These are phyloP conservation scores for Hyphopichia pseudoburtonii DNA, from an alignment of 1,139 yeast genomes.

Conservation along the genomic window DNA sequence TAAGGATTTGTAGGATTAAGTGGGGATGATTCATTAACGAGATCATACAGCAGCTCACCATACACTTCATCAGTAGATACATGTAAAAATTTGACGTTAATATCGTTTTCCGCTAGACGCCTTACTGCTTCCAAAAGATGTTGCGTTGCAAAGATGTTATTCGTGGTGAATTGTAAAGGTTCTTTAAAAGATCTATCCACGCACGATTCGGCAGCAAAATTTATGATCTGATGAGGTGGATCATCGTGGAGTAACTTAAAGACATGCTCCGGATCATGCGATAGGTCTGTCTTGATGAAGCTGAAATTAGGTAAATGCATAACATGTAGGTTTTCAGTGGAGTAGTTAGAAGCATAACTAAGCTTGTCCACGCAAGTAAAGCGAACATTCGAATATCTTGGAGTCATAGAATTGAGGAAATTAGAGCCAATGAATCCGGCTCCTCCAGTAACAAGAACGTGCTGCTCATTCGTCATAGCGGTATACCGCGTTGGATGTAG, in stretches of 20 bases:
- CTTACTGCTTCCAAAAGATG: slow-evolving; percentile 48
- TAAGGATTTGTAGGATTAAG: slow-evolving; percentile 60
- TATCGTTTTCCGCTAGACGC: slow-evolving; percentile 5
- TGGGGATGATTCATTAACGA: slow-evolving; percentile 34
- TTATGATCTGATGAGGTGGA: slow-evolving; percentile 38
- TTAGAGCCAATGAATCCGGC: slow-evolving; percentile 62
- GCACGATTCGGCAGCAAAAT: slow-evolving; percentile 60
- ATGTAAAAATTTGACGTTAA: slow-evolving; percentile 35
- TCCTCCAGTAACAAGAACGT: slow-evolving; percentile 55
- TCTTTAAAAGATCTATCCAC: slow-evolving; percentile 54
- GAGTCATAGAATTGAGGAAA: slow-evolving; percentile 40
- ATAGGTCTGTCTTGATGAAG: slow-evolving; percentile 39
- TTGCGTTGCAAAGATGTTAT: slow-evolving; percentile 53
- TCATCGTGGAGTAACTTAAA: slow-evolving; percentile 9
- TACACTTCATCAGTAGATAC: slow-evolving; percentile 66
- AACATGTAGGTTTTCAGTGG: slow-evolving; percentile 24
- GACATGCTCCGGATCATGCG: slow-evolving; percentile 21
- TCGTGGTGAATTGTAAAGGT: slow-evolving; percentile 47
- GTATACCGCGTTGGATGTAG: no score
- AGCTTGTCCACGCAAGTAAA: slow-evolving; percentile 52
- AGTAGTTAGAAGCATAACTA: slow-evolving; percentile 29
- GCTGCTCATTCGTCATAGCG: slow-evolving; percentile 13
- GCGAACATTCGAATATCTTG: slow-evolving; percentile 34
- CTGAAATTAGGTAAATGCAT: slow-evolving; percentile 19
- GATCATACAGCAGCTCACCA: slow-evolving; percentile 34